These are phyloP conservation scores for Aspergillus persii DNA, from an alignment of 2,329 filamentous ascomycete genomes.

Conservation along the genomic window DNA sequence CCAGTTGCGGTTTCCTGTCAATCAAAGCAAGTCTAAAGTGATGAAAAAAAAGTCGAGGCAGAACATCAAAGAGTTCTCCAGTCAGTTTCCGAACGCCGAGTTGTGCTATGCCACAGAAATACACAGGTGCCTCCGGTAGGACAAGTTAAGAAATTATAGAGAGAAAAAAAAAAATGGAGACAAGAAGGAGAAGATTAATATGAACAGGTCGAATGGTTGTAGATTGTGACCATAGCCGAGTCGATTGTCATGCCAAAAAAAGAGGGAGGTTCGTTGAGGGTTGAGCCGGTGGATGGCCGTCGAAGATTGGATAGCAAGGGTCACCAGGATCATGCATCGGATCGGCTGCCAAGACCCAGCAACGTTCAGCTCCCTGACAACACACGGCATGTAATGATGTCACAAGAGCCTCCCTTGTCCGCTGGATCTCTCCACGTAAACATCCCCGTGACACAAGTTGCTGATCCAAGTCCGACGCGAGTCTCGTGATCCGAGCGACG, in stretches of 20 bases:
- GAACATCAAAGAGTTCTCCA: conserved; percentile 13
- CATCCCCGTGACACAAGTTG: neutral
- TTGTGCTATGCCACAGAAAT: conserved; percentile 37
- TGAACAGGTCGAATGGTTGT: conserved; percentile 16
- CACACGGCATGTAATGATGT: conserved; percentile 30
- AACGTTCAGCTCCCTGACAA: conserved; percentile 19
- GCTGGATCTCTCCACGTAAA: neutral
- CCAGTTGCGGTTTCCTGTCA: conserved; percentile 31
- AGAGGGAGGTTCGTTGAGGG: neutral
- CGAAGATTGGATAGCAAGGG: neutral
- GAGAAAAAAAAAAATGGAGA: conserved; percentile 18
- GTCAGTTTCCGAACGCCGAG: conserved; percentile 32
- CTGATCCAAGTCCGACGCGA: neutral
- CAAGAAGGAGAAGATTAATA: conserved; percentile 19
- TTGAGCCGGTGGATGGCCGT: too few relatives aligned
- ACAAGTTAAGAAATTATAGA: conserved; percentile 20
- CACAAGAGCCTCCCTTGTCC: conserved; percentile 15
- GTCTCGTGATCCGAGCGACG: neutral
- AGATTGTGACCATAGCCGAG: neutral
- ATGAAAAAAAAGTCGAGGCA: conserved; percentile 9
- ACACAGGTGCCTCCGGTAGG: conserved; percentile 25
- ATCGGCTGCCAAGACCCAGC: conserved; percentile 21
- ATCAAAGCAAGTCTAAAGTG: conserved; percentile 34
- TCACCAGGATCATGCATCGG: conserved; percentile 15
- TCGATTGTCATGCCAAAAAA: neutral